Percentiles rank a stretch among this genome's conserved stretches.
These are phyloP conservation scores for Candida tallmaniae DNA, from an alignment of 805 yeast species.

Conservation along the genomic window DNA sequence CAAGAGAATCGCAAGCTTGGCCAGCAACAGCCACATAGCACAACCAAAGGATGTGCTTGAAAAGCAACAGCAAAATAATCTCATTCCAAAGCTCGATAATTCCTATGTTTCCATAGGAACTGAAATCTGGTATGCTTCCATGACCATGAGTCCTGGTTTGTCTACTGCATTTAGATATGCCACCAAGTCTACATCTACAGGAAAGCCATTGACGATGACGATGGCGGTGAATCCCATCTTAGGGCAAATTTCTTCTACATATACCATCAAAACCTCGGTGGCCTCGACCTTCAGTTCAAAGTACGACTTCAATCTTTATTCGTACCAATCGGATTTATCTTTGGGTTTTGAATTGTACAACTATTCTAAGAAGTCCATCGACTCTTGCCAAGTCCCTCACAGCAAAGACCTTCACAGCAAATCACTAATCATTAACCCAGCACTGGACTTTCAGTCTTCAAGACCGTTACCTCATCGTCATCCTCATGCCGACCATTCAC, in stretches of 20 bases:
- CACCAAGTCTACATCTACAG: constrained; percentile 79
- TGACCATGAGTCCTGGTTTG: constrained; percentile 82
- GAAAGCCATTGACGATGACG: constrained; percentile 86
- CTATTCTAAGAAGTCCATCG: constrained; percentile 18
- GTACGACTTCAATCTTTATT: constrained; percentile 86
- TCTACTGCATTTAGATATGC: constrained; percentile 83
- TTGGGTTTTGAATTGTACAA: constrained; percentile 85
- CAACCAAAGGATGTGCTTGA: constrained; percentile 15
- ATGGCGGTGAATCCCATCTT: constrained; percentile 82
- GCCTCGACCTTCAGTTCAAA: constrained; percentile 75
- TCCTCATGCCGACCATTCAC: constrained; percentile 1
- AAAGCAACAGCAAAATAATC: constrained; percentile 26
- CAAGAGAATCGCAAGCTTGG: background rate
- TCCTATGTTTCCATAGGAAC: constrained; percentile 73
- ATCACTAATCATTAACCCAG: background rate
- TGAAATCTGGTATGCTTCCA: constrained; percentile 84
- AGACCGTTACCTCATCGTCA: constrained; percentile 13
- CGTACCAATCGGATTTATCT: constrained; percentile 82
- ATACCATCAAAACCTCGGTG: constrained; percentile 75
- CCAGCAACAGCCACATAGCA: background rate
- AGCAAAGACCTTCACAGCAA: background rate
- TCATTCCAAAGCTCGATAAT: constrained; percentile 46
- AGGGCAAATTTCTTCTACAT: constrained; percentile 86
- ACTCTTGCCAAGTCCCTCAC: background rate
- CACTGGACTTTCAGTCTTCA: background rate